phyloP scores from a whole-genome alignment of 73 alveolate genomes.

The Paramecium octaurelia region DNA sequence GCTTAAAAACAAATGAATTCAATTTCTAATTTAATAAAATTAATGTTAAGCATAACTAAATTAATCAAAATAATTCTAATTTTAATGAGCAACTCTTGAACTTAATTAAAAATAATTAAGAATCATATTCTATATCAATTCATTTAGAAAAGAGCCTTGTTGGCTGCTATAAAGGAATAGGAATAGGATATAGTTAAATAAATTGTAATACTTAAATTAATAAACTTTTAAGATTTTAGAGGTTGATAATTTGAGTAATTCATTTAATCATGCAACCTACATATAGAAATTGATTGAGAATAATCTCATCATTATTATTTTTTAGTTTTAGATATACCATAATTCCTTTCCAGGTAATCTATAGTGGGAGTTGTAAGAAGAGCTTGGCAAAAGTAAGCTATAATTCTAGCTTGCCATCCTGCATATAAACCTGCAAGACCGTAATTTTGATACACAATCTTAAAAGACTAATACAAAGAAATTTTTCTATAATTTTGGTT shows the following conservation, averaged over 20 bases:
- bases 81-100: no score
- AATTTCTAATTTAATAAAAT: no score
- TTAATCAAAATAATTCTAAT: no score
- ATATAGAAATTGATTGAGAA: background rate
- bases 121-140: no score
- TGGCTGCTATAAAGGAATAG: no score
- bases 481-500: background rate
- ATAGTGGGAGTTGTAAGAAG: constrained; percentile 10
- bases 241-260: background rate
- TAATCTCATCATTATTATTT: background rate
- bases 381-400: constrained; percentile 15
- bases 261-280: background rate
- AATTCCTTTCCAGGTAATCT: constrained; percentile 16
- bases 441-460: background rate
- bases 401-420: constrained; percentile 41
- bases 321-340: background rate
- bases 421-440: constrained; percentile 41
- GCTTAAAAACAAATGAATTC: no score
- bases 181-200: no score
- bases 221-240: background rate
- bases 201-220: background rate
- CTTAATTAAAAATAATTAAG: no score
- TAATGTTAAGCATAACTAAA: no score
- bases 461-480: background rate
- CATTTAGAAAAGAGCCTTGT: no score